phyloP scores from a whole-genome alignment of 2,329 filamentous ascomycete genomes.

The Dryadomyces sulphureus region DNA sequence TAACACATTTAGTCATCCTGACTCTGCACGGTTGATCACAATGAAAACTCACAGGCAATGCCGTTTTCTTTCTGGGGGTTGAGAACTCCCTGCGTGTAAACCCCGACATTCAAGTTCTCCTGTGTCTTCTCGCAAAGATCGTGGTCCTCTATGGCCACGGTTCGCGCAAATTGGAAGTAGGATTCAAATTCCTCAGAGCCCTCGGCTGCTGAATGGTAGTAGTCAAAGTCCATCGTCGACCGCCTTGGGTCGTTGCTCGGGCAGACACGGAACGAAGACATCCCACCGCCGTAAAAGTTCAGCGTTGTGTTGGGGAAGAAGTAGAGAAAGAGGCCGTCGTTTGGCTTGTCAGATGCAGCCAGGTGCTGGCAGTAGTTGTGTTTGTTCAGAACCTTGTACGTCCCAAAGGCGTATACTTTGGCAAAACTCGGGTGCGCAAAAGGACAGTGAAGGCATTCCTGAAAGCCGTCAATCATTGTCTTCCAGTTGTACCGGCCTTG shows the following conservation, averaged over 20 bases:
- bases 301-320: constrained; percentile 6
- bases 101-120: background rate
- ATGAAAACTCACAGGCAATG: background rate
- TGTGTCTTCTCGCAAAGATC: constrained; percentile 3
- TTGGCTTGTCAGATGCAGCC: background rate
- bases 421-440: constrained; percentile 3
- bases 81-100: constrained; percentile 2
- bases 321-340: constrained; percentile 4
- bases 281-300: constrained; percentile 4
- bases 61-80: constrained; percentile 5
- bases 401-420: constrained; percentile 3
- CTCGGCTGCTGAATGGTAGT: background rate
- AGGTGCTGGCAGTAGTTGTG: constrained; percentile 5
- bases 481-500: constrained; percentile 6
- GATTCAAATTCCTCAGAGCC: background rate
- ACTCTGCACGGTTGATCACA: too few species aligned
- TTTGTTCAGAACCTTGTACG: constrained; percentile 2
- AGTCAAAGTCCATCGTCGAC: constrained; percentile 3
- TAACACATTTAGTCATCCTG: background rate
- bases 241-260: background rate
- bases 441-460: constrained; percentile 5
- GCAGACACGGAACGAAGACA: constrained; percentile 3
- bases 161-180: constrained; percentile 4
- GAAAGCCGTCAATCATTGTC: constrained; percentile 5
- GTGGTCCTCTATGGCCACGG: constrained; percentile 5